Percentiles rank a stretch among this genome's conserved stretches.
phyloP scores from a whole-genome alignment of 768 basidiomycete species.

The Termitomyces sp. region DNA sequence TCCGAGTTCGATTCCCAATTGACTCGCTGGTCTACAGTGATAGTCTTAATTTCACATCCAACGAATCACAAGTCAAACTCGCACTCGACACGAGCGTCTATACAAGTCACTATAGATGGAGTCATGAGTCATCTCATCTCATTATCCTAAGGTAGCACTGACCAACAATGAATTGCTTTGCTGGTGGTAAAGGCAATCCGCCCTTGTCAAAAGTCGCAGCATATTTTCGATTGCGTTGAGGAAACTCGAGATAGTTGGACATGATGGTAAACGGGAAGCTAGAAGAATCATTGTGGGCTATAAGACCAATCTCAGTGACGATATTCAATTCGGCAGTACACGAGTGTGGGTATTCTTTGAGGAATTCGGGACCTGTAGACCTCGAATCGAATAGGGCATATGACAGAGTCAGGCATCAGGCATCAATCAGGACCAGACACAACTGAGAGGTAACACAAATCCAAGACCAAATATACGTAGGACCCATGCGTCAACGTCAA shows the following conservation, averaged over 20 bases:
- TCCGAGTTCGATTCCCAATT: constrained; percentile 61
- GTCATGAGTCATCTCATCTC: background rate
- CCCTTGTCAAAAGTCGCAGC: constrained; percentile 44
- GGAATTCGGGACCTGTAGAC: background rate
- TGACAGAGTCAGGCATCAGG: too few relatives aligned
- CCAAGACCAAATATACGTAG: background rate
- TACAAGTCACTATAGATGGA: background rate
- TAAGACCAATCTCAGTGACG: background rate
- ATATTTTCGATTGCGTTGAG: constrained; percentile 42
- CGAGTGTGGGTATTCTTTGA: background rate
- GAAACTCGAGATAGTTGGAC: constrained; percentile 32
- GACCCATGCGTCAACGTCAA: background rate
- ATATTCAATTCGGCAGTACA: background rate
- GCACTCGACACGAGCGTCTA: constrained; percentile 2
- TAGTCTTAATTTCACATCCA: constrained; percentile 1
- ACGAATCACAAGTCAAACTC: background rate
- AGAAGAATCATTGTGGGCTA: background rate
- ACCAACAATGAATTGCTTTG: constrained; percentile 26
- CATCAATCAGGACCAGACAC: background rate
- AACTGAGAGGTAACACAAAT: background rate
- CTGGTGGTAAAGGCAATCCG: constrained; percentile 30
- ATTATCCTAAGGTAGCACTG: background rate
- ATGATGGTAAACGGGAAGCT: constrained; percentile 3
- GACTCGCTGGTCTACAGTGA: constrained; percentile 45
- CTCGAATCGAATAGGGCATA: background rate